Percentiles rank a stretch among this genome's conserved stretches.
These are phyloP conservation scores for Trichoderma sp. DNA, from an alignment of 2,329 filamentous ascomycete genomes.

Conservation along the genomic window DNA sequence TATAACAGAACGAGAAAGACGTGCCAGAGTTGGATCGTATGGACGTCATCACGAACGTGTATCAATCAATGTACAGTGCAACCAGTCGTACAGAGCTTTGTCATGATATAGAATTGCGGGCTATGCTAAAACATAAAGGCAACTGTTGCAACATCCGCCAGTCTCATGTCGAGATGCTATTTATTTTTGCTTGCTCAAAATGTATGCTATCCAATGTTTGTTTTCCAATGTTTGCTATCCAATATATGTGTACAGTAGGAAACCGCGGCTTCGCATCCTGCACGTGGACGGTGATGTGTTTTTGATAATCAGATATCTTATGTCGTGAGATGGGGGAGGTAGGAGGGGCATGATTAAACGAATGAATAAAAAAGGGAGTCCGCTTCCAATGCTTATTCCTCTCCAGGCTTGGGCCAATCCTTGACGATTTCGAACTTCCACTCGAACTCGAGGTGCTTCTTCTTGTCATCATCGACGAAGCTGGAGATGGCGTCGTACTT, in stretches of 20 bases:
- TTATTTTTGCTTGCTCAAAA: not conserved
- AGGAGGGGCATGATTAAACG: not conserved
- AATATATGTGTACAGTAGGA: not conserved
- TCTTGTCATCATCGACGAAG: slow-evolving; percentile 94
- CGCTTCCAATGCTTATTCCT: not conserved
- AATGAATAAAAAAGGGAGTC: slow-evolving; percentile 2
- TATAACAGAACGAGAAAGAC: slow-evolving; percentile 43
- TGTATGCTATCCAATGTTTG: slow-evolving; percentile 7
- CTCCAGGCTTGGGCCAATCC: slow-evolving; percentile 61
- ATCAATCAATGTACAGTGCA: slow-evolving; percentile 1
- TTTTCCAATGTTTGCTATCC: not conserved
- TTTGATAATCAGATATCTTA: slow-evolving; percentile 2
- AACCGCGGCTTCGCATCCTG: not conserved
- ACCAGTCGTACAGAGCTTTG: not conserved
- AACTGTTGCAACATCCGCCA: not conserved
- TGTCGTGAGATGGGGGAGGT: slow-evolving; percentile 2
- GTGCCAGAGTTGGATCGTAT: not conserved
- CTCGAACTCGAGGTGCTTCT: slow-evolving; percentile 85
- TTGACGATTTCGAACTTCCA: slow-evolving; percentile 97
- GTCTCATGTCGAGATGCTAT: not conserved
- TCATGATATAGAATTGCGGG: slow-evolving; percentile 17
- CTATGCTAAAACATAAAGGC: slow-evolving; percentile 8
- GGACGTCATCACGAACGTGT: not conserved
- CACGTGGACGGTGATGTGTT: not conserved
- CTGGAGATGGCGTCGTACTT: slow-evolving; percentile 86